Evolutionary conservation across 768 basidiomycete genomes (phyloP), one percentile per base, ranked within the genome.

Genomic region (Tricholoma hemisulphureum): DNA sequence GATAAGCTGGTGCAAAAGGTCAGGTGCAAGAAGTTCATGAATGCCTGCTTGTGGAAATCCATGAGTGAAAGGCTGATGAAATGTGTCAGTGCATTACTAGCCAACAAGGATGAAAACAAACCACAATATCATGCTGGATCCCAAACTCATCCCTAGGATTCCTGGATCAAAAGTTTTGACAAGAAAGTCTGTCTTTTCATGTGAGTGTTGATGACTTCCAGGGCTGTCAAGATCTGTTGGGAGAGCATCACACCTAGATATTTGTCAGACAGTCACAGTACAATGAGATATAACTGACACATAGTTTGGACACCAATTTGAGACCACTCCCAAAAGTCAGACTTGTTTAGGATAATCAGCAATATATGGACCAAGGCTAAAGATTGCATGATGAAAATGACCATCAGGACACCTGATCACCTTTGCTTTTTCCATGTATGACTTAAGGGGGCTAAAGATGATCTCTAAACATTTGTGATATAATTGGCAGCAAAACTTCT

Each of bases 111-210:
- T 1, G n/a, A 7, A 58, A n/a, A 66, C 66, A 31, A 64, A 76
- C 74, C 16, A 69, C 59, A 53, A 74, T 51, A 52, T 76, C 72
- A 31, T 53, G 58, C 20, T 63, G 56, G 32, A 77, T 63, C 6
- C 77, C 75, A 61, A 66, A 73, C 0, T 72, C 57, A 34, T 70
- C 65, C 75, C 75, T 10, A 73, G 54, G 8, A 60, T 66, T 16
- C 63, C 62, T 2, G 65, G 67, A 39, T 71, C 65, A 55, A 65
- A 71, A n/a, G 43, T 45, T 2, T 61, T 52, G 7, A 73, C 61
- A 2, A 73, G 56, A 10, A 65, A 59, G 37, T 71, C 65, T 6
- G 63, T 66, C 35, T 61, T 65, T 20, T 64, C 58, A 57, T 72
- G 62, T 5, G 61, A 59, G 5, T 65, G 24, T 45, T 51, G 56